Evolutionary conservation across 2,329 filamentous ascomycete genomes (phyloP).

Genomic region (Apiospora malaysiana): DNA sequence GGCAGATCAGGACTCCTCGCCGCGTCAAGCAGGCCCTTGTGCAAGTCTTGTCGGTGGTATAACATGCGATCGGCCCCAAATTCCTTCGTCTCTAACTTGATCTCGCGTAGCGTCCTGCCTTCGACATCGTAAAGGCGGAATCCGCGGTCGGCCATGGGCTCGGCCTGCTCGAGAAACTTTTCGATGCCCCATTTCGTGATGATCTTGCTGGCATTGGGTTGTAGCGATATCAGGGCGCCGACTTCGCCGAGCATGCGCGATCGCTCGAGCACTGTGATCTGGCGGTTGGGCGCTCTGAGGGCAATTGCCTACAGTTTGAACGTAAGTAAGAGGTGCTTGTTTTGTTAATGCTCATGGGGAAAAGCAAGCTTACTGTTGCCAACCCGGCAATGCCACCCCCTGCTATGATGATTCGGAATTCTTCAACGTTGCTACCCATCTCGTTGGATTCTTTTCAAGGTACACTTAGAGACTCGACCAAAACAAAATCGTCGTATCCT

Average conservation of each 20-base stretch:
- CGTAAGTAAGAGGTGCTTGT: no score
- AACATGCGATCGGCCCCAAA: slow-evolving; percentile 47
- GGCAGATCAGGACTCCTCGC: slow-evolving; percentile 27
- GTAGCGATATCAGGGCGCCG: slow-evolving; percentile 48
- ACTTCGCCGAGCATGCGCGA: slow-evolving; percentile 42
- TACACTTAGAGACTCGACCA: no score
- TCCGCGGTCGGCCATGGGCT: slow-evolving; percentile 42
- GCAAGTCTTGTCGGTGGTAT: slow-evolving; percentile 49
- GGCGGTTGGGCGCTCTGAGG: slow-evolving; percentile 37
- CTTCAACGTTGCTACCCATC: not conserved
- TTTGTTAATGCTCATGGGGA: no score
- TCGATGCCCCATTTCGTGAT: slow-evolving; percentile 39
- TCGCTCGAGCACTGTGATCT: slow-evolving; percentile 34
- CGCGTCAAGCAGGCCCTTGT: slow-evolving; percentile 35
- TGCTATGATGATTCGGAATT: slow-evolving; percentile 26
- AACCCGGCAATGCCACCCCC: slow-evolving; percentile 39
- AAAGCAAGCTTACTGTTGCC: no score
- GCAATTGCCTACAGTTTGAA: slow-evolving; percentile 46
- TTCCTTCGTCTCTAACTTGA: slow-evolving; percentile 37
- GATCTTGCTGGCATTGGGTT: slow-evolving; percentile 48
- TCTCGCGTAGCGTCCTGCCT: slow-evolving; percentile 37
- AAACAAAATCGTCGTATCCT: no score
- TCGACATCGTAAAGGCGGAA: slow-evolving; percentile 40
- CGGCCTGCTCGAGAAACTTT: slow-evolving; percentile 35
- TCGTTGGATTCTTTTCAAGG: not conserved